Evolutionary conservation across 768 basidiomycete genomes (phyloP), one percentile per base, ranked within the genome.

Genomic region (Phallus indusiatus): DNA sequence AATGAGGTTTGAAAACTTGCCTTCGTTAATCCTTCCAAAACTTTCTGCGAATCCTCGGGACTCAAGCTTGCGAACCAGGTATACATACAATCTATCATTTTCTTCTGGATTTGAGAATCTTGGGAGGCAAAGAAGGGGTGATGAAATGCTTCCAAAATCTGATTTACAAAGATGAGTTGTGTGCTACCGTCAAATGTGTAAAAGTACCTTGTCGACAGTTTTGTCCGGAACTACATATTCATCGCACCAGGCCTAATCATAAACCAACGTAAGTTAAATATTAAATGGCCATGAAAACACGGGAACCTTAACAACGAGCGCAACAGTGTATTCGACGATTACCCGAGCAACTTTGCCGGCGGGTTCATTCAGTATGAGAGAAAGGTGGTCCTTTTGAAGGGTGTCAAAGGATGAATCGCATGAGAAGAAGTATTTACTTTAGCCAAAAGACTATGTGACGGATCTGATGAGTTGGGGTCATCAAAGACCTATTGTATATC

Each of bases 291-390:
- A 37, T 8, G 18, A 22, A 47, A 35, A 6, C 21, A 63, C 72
- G 36, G n/a, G n/a, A 35, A 77, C 78, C 60, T 75, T 64, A 24
- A 87, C 84, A 46, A 88, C 78, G 22, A 81, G 70, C 55, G 78
- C 78, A 55, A 85, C 83, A 12, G 74, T 71, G 67, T 88, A 70
- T 64, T 81, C 78, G 12, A 87, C 85, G 14, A 90, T 78, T 24
- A 85, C 69, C 65, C 81, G 77, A 8, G 86, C 86, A 53, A 88
- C 81, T 67, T 85, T 83, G 3, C 86, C 86, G 11, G 86, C 86
- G 0, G 86, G 85, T 65, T 87, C 84, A 67, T 88, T 88, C 54
- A 87, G 73, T 55, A 86, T 83, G 46, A 86, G 77, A 5, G 74
- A 80, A 65, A 88, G 86, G 69, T 88, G 85, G 66, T 87, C 86